These are phyloP conservation scores for Cokeromyces recurvatus DNA, from an alignment of 371 early-diverging fungal species.

Conservation along the genomic window DNA sequence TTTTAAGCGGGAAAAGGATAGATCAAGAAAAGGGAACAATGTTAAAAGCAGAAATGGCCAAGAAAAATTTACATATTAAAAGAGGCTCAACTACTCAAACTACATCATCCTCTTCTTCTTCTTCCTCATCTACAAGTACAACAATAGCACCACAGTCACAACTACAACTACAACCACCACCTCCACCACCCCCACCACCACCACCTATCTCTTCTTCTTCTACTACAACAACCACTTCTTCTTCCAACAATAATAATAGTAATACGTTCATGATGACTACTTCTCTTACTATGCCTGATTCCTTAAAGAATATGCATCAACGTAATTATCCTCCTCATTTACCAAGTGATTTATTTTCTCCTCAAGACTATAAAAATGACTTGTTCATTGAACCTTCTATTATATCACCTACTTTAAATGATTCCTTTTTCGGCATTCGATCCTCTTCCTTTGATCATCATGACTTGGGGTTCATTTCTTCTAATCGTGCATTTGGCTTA, in stretches of 20 bases:
- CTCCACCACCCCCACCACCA: conserved; percentile 1
- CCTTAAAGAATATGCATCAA: conserved; percentile 4
- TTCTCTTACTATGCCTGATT: neutral
- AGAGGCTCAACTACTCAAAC: conserved; percentile 18
- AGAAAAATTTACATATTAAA: conserved; percentile 86
- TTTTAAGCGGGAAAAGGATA: conserved; percentile 81
- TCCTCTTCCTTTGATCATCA: conserved; percentile 38
- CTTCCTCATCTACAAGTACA: conserved; percentile 9
- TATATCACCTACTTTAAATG: conserved; percentile 22
- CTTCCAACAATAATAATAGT: neutral
- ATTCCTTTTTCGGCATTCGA: conserved; percentile 28
- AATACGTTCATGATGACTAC: neutral
- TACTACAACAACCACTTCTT: conserved; percentile 1
- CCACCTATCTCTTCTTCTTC: neutral
- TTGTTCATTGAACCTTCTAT: conserved; percentile 35
- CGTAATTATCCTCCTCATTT: conserved; percentile 36
- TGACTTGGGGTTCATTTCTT: too few species aligned
- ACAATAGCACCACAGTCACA: neutral
- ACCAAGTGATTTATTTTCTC: conserved; percentile 53
- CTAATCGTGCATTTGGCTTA: too few species aligned
- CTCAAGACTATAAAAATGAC: conserved; percentile 43
- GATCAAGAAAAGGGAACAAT: conserved; percentile 81
- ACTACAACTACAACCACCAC: neutral
- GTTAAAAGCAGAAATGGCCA: conserved; percentile 95
- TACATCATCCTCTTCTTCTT: conserved; percentile 4